Base-by-base conservation (phyloP, 202 grass and related monocot species). In the Schoenoplectus triqueter region DNA sequence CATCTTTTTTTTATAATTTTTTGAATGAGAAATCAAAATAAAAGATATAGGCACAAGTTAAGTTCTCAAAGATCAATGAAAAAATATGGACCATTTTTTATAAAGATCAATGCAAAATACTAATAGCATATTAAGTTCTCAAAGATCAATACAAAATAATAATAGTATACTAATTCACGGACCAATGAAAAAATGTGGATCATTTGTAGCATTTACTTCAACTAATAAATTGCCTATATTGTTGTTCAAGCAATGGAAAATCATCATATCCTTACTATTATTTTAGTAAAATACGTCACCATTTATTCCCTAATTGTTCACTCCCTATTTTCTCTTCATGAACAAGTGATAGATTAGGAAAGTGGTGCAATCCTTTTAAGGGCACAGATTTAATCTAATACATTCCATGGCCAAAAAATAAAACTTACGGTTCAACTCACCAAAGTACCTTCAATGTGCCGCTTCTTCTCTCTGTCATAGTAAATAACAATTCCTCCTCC, bases 391-490 rank as follows among this genome's bases (percentile, higher is more conserved):
- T 51, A 73, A 2, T 50, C 50, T 61, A 54, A 44, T 78, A 78
- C 17, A 9, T 60, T 39, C 15, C 54, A 60, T 54, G 75, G 14
- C 5, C 39, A 56, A 76, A 76, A 5, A 76, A 57, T 13, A 77
- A 40, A 21, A 15, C 70, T 20, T 69, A 82, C 68, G 69, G 78
- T 87, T 85, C 14, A 85, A 91, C 91, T 95, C 88, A 98, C 89
- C 88, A 90, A 86, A 88, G 81, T 99, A 99, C 96, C 95, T 99
- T 99, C 96, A 88, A 95, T 95, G 44, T 89, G 93, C 8, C 78
- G 82, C 76, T 94, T 99, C 90, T 99, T 95, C 81, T 94, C 88
- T 71, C 83, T 85, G 82, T 99, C 91, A 59, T 90, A 95, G 86
- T 99, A 96, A 73, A 92, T 31, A 39, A 92, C 60, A 47, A 99